Percentiles rank a stretch among this genome's conserved stretches.
phyloP scores from a whole-genome alignment of 2,329 filamentous ascomycete genomes.

The Fusarium illudens region DNA sequence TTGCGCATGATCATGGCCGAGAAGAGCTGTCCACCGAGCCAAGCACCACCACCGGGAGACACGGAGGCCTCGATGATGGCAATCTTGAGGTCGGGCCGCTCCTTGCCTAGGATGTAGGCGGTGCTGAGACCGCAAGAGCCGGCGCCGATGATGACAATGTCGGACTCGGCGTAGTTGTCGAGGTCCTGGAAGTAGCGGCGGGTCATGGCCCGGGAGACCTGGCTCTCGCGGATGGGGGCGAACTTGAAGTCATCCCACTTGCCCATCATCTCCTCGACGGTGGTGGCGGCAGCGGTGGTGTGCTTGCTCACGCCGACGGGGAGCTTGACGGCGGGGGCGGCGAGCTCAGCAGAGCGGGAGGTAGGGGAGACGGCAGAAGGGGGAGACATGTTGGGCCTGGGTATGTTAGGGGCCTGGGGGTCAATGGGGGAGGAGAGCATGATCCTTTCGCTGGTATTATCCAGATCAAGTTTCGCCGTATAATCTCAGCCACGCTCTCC shows the following conservation, averaged over 20 bases:
- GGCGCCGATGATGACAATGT: conserved; percentile 92
- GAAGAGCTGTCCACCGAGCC: conserved; percentile 95
- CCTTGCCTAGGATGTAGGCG: conserved; percentile 83
- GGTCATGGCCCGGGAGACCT: conserved; percentile 93
- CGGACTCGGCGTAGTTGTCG: conserved; percentile 88
- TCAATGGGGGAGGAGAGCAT: conserved; percentile 72
- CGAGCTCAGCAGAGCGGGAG: conserved; percentile 57
- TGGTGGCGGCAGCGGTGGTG: conserved; percentile 36
- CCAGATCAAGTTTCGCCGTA: conserved; percentile 98
- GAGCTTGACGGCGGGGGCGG: conserved; percentile 44
- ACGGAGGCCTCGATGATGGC: conserved; percentile 90
- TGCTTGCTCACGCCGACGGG: conserved; percentile 32
- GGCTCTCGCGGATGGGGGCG: conserved; percentile 86
- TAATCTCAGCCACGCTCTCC: conserved; percentile 73
- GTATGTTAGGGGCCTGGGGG: conserved; percentile 43
- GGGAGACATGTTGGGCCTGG: conserved; percentile 65
- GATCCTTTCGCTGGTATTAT: conserved; percentile 99
- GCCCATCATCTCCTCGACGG: conserved; percentile 62
- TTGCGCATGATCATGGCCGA: conserved; percentile 95
- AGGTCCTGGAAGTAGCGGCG: conserved; percentile 92
- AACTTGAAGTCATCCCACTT: conserved; percentile 88
- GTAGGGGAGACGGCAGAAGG: conserved; percentile 72
- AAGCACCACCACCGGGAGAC: conserved; percentile 86
- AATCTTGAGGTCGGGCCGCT: conserved; percentile 89
- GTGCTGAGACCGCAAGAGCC: conserved; percentile 87